Base-by-base conservation (phyloP, 2,329 filamentous ascomycete genomes). In the Hirsutella rhossiliensis region DNA sequence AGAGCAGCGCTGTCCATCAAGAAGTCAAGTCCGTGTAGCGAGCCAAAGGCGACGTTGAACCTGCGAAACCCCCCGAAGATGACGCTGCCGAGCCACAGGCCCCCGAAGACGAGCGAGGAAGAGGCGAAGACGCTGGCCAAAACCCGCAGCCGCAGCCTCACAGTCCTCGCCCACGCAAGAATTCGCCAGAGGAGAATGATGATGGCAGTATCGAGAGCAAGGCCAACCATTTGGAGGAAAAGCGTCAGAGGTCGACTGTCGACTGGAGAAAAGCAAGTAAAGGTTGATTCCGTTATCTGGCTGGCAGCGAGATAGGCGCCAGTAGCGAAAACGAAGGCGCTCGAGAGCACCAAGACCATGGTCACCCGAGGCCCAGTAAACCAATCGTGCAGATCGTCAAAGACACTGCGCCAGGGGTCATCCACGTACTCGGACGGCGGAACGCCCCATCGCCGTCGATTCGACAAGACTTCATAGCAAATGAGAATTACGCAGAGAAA, bases 181-280 rank as follows among this genome's bases (percentile, higher is more conserved):
- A 74, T 60, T 31, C 72, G 66, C 73, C 74, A 77, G 3, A 65
- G 47, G 11, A 73, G 54, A n/a, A 73, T 53, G 18, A 71, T 52
- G 42, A 75, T 67, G 34, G 57, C 45, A 7, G 66, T 63, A 49
- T 78, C 73, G 5, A 73, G 57, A 19, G 65, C 46, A 17, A 76
- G 54, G 0, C 70, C 69, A 2, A 63, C 17, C 40, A 65, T 47
- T 47, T 76, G 74, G 7, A 69, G 50, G n/a, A 60, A 48, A 1
- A 69, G 48, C 1, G 67, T 57, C 17, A 55, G 55, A 5, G 56
- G 52, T 3, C 56, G 56, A 42, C 58, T 64, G 43, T 75, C 72
- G 13, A 63, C 47, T 4, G 61, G 50, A 5, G 61, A 49, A 17
- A 73, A 69, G 51, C 75, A 78, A 45, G 75, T 66, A 45, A 70